Evolutionary conservation across 768 basidiomycete species (phyloP).

Genomic region (Lactarius indigo): DNA sequence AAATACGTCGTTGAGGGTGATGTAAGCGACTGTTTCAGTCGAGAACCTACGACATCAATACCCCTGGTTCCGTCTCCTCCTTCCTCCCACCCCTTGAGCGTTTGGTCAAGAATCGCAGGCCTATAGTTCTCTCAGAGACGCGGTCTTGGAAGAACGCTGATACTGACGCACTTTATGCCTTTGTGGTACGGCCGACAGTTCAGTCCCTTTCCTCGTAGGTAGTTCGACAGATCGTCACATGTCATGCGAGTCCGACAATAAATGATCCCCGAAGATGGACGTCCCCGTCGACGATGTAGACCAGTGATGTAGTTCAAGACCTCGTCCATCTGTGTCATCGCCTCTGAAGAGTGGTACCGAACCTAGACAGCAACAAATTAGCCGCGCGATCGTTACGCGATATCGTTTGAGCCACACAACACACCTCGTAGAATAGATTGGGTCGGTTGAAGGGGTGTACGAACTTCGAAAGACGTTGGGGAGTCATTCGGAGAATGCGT

Average conservation of each 20-base stretch:
- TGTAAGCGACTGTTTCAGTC: too few species aligned
- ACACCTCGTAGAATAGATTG: slow-evolving; percentile 80
- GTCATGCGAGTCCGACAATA: slow-evolving; percentile 68
- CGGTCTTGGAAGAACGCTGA: neutral
- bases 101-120: slow-evolving; percentile 46
- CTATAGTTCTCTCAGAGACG: slow-evolving; percentile 32
- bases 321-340: slow-evolving; percentile 55
- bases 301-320: slow-evolving; percentile 62
- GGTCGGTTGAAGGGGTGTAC: slow-evolving; percentile 77
- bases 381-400: neutral
- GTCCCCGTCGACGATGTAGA: slow-evolving; percentile 55
- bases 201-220: slow-evolving; percentile 63
- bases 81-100: slow-evolving; percentile 54
- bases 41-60: slow-evolving; percentile 56
- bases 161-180: slow-evolving; percentile 51
- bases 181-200: slow-evolving; percentile 72
- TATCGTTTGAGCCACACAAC: neutral
- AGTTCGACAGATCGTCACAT: slow-evolving; percentile 65
- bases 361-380: slow-evolving; percentile 41
- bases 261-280: slow-evolving; percentile 66
- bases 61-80: slow-evolving; percentile 50
- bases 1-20: neutral
- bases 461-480: slow-evolving; percentile 54
- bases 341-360: slow-evolving; percentile 54
- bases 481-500: slow-evolving; percentile 55